Base-by-base conservation (phyloP, 345 rosid species). In the Bruguiera sexangula region DNA sequence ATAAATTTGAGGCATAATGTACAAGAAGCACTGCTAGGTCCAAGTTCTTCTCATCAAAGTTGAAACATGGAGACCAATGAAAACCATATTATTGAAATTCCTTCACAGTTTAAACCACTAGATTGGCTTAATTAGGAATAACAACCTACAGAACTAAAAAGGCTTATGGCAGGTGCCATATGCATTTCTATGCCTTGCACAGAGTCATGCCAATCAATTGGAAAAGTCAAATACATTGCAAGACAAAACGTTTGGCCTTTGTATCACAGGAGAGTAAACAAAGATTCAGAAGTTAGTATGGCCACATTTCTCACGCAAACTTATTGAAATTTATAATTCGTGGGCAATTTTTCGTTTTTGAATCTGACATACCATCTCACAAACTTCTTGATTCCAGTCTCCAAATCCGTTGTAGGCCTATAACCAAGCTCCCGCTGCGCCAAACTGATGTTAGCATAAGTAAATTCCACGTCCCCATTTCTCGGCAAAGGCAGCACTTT, bases 351-450 rank as follows among this genome's bases (percentile, higher is more conserved):
- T 77, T 85, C 77, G 75, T 79, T 74, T 79, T 85, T 13, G 86
- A 79, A 85, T 11, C 80, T 70, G 74, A 82, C 72, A 27, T 88
- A 90, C 96, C 96, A 86, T 68, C 78, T 81, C 74, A 85, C 92
- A 73, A 90, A 90, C 85, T 90, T 86, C 73, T 84, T 88, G 75
- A 86, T 29, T 39, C 96, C 96, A 0, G 82, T 69, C 75, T 88
- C 93, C 79, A 88, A 82, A 70, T 70, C 67, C 31, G 67, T 36
- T 2, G 73, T 31, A 50, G 67, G 73, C 67, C 34, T 62, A 52
- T 70, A 70, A 22, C 73, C 73, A 24, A 70, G 73, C 24, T 70
- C 73, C 39, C 62, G 62, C 48, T 62, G 73, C 2, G 73, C 73
- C 51, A 52, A 52, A 61, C 67, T 62, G 37, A 70, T 70, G 53